phyloP scores from a whole-genome alignment of 1,284 basidiomycete species.

The Anthracocystis panici-leucophaei region DNA sequence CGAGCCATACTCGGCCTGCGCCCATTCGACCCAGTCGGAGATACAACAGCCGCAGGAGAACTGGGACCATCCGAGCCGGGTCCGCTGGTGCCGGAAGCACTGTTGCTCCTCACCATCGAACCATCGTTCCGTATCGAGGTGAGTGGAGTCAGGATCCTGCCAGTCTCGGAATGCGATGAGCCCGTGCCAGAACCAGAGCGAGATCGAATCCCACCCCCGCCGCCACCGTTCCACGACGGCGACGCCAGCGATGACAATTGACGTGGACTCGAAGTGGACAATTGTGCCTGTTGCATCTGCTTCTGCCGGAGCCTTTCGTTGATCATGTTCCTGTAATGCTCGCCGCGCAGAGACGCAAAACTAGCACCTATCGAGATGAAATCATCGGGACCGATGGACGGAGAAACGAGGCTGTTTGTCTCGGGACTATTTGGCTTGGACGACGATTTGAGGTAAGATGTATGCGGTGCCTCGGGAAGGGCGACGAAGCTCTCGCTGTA shows the following conservation, averaged over 20 bases:
- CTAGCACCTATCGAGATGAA: constrained; percentile 39
- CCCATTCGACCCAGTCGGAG: constrained; percentile 4
- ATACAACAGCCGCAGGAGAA: constrained; percentile 18
- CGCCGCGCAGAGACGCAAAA: constrained; percentile 33
- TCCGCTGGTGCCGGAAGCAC: constrained; percentile 24
- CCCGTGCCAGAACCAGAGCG: constrained; percentile 24
- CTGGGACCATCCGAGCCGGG: constrained; percentile 17
- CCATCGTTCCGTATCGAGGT: constrained; percentile 19
- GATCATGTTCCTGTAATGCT: constrained; percentile 42
- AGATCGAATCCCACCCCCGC: constrained; percentile 15
- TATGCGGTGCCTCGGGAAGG: constrained; percentile 62
- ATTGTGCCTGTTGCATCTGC: constrained; percentile 28
- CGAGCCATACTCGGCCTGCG: constrained; percentile 29
- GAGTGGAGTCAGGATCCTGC: constrained; percentile 21
- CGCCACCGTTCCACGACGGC: background rate
- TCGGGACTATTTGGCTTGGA: constrained; percentile 42
- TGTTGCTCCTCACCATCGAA: constrained; percentile 35
- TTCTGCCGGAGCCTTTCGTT: constrained; percentile 41
- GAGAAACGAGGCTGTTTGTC: constrained; percentile 15
- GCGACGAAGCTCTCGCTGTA: constrained; percentile 73
- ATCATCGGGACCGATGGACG: constrained; percentile 36
- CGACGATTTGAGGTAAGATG: constrained; percentile 41
- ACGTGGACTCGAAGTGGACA: background rate
- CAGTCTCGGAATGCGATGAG: constrained; percentile 16
- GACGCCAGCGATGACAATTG: constrained; percentile 3